Evolutionary conservation across 2,329 filamentous ascomycete species (phyloP).

Genomic region (Cercospora sp.): DNA sequence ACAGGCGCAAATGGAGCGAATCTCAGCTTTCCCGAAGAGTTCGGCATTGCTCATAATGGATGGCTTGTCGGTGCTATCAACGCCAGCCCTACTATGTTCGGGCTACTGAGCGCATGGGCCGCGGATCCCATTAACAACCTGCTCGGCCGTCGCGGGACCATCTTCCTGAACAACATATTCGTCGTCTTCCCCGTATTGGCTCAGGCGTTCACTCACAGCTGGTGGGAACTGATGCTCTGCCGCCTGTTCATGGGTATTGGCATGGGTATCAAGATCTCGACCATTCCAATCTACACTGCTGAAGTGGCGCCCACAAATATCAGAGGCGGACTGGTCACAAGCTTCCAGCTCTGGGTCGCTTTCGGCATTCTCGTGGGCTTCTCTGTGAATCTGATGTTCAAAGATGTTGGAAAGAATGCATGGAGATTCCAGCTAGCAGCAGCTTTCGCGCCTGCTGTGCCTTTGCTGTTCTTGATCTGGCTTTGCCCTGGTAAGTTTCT

Average conservation of each 20-base stretch:
- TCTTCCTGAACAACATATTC: conserved; percentile 42
- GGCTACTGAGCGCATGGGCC: conserved; percentile 46
- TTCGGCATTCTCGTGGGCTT: conserved; percentile 66
- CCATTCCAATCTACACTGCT: conserved; percentile 44
- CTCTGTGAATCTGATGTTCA: conserved; percentile 59
- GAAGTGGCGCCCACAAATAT: conserved; percentile 52
- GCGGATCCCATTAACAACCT: conserved; percentile 48
- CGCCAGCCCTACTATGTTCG: conserved; percentile 51
- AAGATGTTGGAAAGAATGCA: conserved; percentile 55
- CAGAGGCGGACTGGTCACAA: conserved; percentile 37
- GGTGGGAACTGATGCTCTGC: conserved; percentile 67
- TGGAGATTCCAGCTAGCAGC: conserved; percentile 65
- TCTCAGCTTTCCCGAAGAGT: conserved; percentile 31
- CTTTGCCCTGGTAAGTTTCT: conserved; percentile 38
- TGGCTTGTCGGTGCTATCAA: conserved; percentile 47
- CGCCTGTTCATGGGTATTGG: conserved; percentile 69
- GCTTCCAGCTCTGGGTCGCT: conserved; percentile 49
- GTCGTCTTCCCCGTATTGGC: conserved; percentile 65
- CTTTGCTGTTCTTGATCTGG: conserved; percentile 59
- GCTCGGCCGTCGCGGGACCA: conserved; percentile 39
- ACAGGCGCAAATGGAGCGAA: conserved; percentile 38
- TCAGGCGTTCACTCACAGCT: conserved; percentile 65
- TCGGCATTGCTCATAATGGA: conserved; percentile 31
- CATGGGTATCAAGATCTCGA: conserved; percentile 44
- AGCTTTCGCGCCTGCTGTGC: conserved; percentile 65